Evolutionary conservation across 306 rosid species (phyloP), one percentile per base, ranked within the genome.

Genomic region (Hippophae rhamnoides): DNA sequence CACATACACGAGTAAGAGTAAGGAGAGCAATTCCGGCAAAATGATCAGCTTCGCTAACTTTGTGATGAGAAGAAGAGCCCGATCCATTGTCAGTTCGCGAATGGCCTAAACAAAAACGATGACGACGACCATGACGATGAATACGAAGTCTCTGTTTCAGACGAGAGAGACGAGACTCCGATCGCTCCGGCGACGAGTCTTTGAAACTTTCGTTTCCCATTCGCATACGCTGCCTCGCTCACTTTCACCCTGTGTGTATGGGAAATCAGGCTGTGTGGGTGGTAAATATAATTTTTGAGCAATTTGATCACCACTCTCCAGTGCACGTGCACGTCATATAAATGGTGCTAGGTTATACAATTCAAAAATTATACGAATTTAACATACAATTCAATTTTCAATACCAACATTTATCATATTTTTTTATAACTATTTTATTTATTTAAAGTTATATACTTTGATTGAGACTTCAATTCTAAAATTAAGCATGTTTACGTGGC

Each of bases 21-120:
- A 90, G 83, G 62, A 79, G 78, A 56, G 92, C 98, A 25, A 90
- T 87, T 66, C 98, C 98, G 26, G 89, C 81, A 76, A 90, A 90
- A 59, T 71, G 63, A 0, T 69, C 81, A 1, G 74, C 77, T 47
- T 75, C 62, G 56, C 75, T 74, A 10, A 38, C 80, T 65, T 83
- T 85, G 31, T 41, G 31, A 63, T 52, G 47, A 9, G 84, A 56
- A 27, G 78, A 40, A 23, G 76, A 58, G 13, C 52, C 60, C 5
- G 75, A 48, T 43, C 69, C 77, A 51, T 43, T 46, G 10, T 55
- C 56, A 13, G 12, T 6, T 10, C 60, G 58, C 13, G 9, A 41
- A 47, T 61, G 61, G 45, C 47, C 53, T 59, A 12, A 11, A 61
- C 18, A 61, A 5, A 12, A 54, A 26, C 57, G 52, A 13, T 8